Base-by-base conservation (phyloP, 1,284 basidiomycete genomes). In the Xerocomus nothofagi region DNA sequence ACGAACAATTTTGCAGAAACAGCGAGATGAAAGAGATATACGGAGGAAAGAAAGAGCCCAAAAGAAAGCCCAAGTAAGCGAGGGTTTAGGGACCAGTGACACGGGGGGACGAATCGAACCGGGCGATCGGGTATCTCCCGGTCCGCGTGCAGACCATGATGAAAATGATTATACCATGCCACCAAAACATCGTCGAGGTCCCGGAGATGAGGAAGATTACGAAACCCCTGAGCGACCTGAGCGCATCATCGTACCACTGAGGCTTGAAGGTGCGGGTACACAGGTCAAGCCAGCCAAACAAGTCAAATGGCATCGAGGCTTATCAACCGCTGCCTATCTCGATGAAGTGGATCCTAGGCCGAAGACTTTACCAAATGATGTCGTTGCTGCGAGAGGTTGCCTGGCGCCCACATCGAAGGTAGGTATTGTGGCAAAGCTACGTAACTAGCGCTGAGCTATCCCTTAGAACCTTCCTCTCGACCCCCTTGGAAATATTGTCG, bases 181-280 rank as follows among this genome's bases (percentile, higher is more conserved):
- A 55, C 61, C 37, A 60, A 73, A 52, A 67, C 84, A 88, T 70
- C 68, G 67, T 47, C 70, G 82, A 58, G 86, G 84, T 10, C 80
- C 88, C 6, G 89, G 91, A 2, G 91, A 93, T 17, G 89, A 91
- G 31, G 89, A 88, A 57, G 90, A 91, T 56, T 93, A 88, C 58
- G 76, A 78, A 61, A 86, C 85, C 3, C 88, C 82, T 0, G 71
- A 73, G 42, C 71, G 70, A 52, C 63, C 74, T 21, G 72, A 73
- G 31, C 69, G 66, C 48, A 63, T 65, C 37, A 50, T 65, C 32
- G 73, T 69, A 51, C 69, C 70, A 46, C 57, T 68, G 45, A 66
- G 70, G 50, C 63, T 74, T 47, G 73, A 69, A 18, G 64, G 66
- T 43, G 59, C 69, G 43, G 54, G 58, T 60, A 72, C 72, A 39